Evolutionary conservation across 129 eudicot genomes (phyloP).

Genomic region (Helichrysum umbraculigerum): DNA sequence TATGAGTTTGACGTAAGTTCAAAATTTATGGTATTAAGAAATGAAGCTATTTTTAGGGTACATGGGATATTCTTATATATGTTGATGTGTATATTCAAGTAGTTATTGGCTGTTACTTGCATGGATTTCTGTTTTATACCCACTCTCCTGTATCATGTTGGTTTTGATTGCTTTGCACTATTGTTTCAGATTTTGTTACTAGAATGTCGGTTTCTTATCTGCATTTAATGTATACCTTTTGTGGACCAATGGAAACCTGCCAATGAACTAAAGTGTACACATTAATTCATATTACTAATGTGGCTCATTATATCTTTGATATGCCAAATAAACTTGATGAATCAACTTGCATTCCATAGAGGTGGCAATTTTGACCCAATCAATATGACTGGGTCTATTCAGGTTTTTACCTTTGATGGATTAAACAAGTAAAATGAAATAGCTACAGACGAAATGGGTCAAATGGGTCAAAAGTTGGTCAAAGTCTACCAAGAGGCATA

Average conservation of each 20-base stretch:
- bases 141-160: not conserved
- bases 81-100: not conserved
- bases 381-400: not conserved
- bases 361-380: not conserved
- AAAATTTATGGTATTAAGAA: slow-evolving; percentile 5
- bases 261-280: not conserved
- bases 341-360: no score
- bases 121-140: not conserved
- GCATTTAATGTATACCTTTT: not conserved
- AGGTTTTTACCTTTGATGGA: not conserved
- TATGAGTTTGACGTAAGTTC: slow-evolving; percentile 67
- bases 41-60: slow-evolving; percentile 1
- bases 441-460: not conserved
- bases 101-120: not conserved
- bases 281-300: not conserved
- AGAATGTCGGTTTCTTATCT: not conserved
- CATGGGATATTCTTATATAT: slow-evolving; percentile 14
- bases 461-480: not conserved
- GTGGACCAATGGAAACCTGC: not conserved
- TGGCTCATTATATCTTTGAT: not conserved
- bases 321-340: not conserved
- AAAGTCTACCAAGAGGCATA: not conserved
- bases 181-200: not conserved
- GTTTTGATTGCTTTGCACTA: not conserved
- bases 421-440: not conserved